Evolutionary conservation across 805 yeast species (phyloP), one percentile per base, ranked within the genome.

Genomic region (Wickerhamomyces sydowiorum): DNA sequence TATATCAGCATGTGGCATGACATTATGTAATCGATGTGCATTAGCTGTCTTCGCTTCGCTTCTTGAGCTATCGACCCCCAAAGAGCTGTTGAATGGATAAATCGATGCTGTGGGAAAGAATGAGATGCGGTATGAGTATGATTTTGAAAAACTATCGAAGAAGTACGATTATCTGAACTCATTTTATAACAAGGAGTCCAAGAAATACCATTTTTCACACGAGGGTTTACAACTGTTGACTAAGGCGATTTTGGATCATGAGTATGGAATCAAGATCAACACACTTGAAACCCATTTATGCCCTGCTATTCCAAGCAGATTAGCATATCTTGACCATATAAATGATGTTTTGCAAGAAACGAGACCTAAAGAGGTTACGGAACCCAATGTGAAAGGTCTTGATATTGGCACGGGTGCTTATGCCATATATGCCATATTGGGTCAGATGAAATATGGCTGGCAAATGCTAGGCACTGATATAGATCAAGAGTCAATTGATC

Each of bases 401-500:
- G 78, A 73, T 46, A 59, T 73, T 15, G 81, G 81, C 1, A 69
- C 75, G 0, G 80, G 81, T 1, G 68, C 70, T 19, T 59, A 68
- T 32, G 71, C 71, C 4, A 68, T 75, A 1, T 75, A 75, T 50
- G 69, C 77, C 2, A 41, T 75, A 1, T 44, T 76, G 25, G 73
- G 62, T 7, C 44, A 57, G 22, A 45, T 49, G 15, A 20, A 56
- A 13, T 50, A 42, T 21, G 41, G 38, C 6, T 53, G 61, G 62
- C n/a, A 41, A 5, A 62, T 72, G 45, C 30, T 54, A 12, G 78
- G 69, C 5, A 65, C 72, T 7, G 80, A 76, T 38, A 62, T 71
- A 21, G 72, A 70, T 45, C 30, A 38, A 1, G 48, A 40, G 7
- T 60, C 75, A 0, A 40, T 73, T 2, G 41, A 40, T 1, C 36